Evolutionary conservation across 2,329 filamentous ascomycete species (phyloP).

Genomic region (Paracorniculantispora psalliotae): DNA sequence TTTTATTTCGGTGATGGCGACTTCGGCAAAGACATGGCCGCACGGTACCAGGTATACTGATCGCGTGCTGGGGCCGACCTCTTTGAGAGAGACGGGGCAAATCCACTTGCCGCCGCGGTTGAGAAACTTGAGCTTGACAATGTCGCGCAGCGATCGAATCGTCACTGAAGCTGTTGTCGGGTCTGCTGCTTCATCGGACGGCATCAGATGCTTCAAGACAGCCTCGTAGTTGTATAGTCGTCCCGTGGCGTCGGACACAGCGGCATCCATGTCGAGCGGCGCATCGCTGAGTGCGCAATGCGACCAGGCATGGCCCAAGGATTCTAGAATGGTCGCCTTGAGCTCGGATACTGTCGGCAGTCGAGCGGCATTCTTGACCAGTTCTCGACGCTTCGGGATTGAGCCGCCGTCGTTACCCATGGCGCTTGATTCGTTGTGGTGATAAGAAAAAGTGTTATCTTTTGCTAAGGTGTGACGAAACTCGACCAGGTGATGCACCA

Average conservation of each 20-base stretch:
- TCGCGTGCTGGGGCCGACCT: conserved; percentile 72
- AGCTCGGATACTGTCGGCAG: conserved; percentile 77
- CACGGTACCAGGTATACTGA: conserved; percentile 90
- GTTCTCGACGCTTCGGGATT: conserved; percentile 90
- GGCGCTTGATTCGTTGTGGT: conserved; percentile 15
- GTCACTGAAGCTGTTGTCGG: conserved; percentile 42
- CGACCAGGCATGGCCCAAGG: conserved; percentile 79
- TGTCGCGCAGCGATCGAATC: conserved; percentile 79
- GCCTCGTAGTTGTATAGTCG: conserved; percentile 94
- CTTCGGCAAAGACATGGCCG: conserved; percentile 88
- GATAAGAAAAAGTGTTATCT: neutral
- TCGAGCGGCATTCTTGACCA: conserved; percentile 89
- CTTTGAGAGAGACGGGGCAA: conserved; percentile 84
- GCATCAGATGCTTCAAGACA: conserved; percentile 59
- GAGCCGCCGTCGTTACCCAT: conserved; percentile 99
- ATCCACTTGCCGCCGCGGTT: conserved; percentile 56
- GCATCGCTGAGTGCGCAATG: conserved; percentile 82
- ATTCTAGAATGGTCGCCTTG: conserved; percentile 82
- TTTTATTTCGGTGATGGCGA: conserved; percentile 74
- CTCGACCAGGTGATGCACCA: neutral
- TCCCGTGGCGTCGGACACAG: conserved; percentile 80
- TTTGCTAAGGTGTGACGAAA: neutral
- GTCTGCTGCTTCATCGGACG: conserved; percentile 54
- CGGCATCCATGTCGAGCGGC: conserved; percentile 61
- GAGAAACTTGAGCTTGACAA: conserved; percentile 76